These are phyloP conservation scores for Colletotrichum falcatum DNA, from an alignment of 2,329 filamentous ascomycete genomes.

Conservation along the genomic window DNA sequence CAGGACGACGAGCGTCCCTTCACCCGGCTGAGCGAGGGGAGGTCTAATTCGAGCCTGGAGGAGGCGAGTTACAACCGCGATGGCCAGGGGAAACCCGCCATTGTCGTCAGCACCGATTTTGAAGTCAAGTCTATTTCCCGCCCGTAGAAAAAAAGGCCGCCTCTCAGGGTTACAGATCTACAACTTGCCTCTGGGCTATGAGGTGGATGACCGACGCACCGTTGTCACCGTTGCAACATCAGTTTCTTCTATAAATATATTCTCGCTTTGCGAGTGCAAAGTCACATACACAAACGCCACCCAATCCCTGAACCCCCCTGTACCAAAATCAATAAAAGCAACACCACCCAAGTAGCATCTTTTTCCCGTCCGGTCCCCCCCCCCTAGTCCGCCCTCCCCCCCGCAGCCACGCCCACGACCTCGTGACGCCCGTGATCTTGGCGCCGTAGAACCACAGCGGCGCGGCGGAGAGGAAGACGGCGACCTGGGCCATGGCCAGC, in stretches of 20 bases:
- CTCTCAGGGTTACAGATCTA: background rate
- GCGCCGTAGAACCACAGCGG: background rate
- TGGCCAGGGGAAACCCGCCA: background rate
- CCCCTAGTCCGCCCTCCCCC: background rate
- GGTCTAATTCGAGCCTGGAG: background rate
- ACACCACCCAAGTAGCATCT: background rate
- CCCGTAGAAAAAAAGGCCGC: background rate
- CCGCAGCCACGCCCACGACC: background rate
- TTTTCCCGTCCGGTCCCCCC: background rate
- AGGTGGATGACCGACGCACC: background rate
- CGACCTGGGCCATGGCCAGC: background rate
- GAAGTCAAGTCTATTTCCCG: background rate
- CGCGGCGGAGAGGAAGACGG: background rate
- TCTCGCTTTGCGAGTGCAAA: too few relatives aligned
- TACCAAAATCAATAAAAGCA: too few relatives aligned
- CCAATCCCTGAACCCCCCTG: too few relatives aligned
- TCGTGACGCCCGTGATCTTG: background rate
- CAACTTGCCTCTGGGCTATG: too few relatives aligned
- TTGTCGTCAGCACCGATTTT: background rate
- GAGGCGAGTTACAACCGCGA: background rate
- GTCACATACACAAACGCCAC: too few relatives aligned
- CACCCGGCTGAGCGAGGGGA: slow-evolving; percentile 3
- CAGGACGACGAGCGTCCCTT: slow-evolving; percentile 20
- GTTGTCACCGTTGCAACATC: background rate
- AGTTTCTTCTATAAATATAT: too few relatives aligned